A percentile compares a stretch with the other conserved stretches of the same genome.
Evolutionary conservation across 116 monocot genomes (phyloP).

Genomic region (Dioscorea cayenensis): DNA sequence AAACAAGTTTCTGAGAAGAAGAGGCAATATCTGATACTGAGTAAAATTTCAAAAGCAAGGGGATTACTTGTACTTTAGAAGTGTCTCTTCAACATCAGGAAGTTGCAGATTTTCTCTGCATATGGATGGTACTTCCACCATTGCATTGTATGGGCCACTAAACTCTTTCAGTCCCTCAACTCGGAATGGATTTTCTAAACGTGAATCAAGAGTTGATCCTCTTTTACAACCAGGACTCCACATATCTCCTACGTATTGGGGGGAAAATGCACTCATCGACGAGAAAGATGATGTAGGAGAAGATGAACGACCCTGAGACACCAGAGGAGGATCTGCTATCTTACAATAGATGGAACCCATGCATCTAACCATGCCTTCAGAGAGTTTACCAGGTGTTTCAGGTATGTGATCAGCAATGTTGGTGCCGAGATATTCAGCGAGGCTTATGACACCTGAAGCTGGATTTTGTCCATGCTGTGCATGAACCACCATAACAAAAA

Average conservation of each 20-base stretch:
- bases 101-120: conserved; percentile 36
- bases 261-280: conserved; percentile 74
- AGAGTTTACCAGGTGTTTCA: conserved; percentile 69
- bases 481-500: conserved; percentile 7
- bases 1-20: background rate
- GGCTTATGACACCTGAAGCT: conserved; percentile 53
- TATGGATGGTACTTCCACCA: conserved; percentile 78
- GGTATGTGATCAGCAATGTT: conserved; percentile 61
- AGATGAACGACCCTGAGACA: conserved; percentile 28
- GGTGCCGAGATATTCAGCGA: conserved; percentile 87
- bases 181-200: conserved; percentile 71
- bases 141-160: conserved; percentile 80
- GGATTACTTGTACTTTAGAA: conserved; percentile 62
- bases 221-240: conserved; percentile 66
- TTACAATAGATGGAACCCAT: conserved; percentile 72
- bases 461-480: conserved; percentile 41
- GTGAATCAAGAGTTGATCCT: conserved; percentile 50
- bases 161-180: conserved; percentile 88
- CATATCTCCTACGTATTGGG: conserved; percentile 56
- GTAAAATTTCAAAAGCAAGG: background rate
- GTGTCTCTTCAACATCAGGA: conserved; percentile 45
- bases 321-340: conserved; percentile 58
- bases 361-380: conserved; percentile 77
- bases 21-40: background rate
- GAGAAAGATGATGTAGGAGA: conserved; percentile 86